Conservation (phyloP, 768 basidiomycete genomes). For the Lepiota brunneoincarnata region DNA sequence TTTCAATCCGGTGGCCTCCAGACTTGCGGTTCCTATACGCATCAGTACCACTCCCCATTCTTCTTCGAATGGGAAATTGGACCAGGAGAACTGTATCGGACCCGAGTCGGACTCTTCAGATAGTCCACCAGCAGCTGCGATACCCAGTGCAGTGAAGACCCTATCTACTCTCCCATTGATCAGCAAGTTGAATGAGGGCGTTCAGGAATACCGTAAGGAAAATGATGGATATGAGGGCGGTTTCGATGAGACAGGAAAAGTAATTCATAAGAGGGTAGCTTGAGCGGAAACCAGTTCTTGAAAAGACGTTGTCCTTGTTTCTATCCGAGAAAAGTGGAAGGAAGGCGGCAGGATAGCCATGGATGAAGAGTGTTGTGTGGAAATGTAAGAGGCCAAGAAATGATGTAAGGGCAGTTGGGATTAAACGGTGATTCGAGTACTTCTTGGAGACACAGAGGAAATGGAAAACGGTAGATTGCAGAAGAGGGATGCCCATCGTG, state of each 20-base stretch:
- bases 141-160: constrained; percentile 54
- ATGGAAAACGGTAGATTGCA: constrained; percentile 70
- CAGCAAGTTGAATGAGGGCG: constrained; percentile 61
- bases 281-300: constrained; percentile 15
- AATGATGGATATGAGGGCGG: constrained; percentile 54
- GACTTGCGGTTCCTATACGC: constrained; percentile 69
- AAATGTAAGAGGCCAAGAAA: constrained; percentile 64
- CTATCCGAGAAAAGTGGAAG: constrained; percentile 16
- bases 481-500: constrained; percentile 67
- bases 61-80: constrained; percentile 56
- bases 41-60: constrained; percentile 72
- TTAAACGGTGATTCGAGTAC: constrained; percentile 64
- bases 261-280: constrained; percentile 72
- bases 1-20: constrained; percentile 70
- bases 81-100: constrained; percentile 21
- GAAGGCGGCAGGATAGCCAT: constrained; percentile 34
- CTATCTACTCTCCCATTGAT: constrained; percentile 57
- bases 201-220: constrained; percentile 60
- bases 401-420: constrained; percentile 65
- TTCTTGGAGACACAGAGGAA: constrained; percentile 59
- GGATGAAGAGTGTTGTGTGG: constrained; percentile 40
- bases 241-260: constrained; percentile 71
- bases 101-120: constrained; percentile 9
- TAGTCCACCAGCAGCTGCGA: constrained; percentile 17
- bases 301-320: constrained; percentile 12